Evolutionary conservation across 495 filamentous ascomycete genomes (phyloP).

Genomic region (Tuber microsphaerosporum): DNA sequence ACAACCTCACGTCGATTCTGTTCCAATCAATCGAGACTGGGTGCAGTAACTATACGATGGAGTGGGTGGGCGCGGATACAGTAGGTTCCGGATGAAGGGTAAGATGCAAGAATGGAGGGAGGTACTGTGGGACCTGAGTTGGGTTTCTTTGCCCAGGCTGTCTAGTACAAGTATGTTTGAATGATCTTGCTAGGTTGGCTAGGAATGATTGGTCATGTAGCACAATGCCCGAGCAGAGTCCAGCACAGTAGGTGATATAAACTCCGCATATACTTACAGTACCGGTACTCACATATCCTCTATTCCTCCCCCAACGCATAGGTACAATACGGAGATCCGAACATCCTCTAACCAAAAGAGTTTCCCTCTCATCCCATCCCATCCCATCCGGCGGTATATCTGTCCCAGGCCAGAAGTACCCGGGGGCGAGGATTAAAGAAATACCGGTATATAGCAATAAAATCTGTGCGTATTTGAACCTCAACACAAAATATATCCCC

Average conservation of each 20-base stretch:
- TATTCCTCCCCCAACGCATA: neutral
- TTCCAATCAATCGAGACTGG: neutral
- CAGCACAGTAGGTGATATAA: neutral
- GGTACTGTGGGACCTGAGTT: neutral
- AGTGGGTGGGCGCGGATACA: neutral
- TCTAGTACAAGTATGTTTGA: neutral
- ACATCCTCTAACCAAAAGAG: neutral
- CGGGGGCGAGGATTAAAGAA: neutral
- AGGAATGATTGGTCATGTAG: neutral
- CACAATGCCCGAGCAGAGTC: neutral
- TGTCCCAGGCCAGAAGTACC: neutral
- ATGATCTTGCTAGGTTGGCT: neutral
- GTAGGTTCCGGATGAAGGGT: neutral
- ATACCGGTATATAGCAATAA: neutral
- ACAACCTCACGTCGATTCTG: neutral
- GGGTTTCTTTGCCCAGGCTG: neutral
- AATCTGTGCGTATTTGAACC: neutral
- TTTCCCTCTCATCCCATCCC: neutral
- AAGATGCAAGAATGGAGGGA: neutral
- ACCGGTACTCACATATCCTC: too few species aligned
- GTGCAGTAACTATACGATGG: neutral
- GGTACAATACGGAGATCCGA: neutral
- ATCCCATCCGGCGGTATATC: neutral
- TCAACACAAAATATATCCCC: neutral
- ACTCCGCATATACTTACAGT: neutral